Evolutionary conservation across 495 filamentous ascomycete genomes (phyloP).

Genomic region (Penicillium atrosanguineum): DNA sequence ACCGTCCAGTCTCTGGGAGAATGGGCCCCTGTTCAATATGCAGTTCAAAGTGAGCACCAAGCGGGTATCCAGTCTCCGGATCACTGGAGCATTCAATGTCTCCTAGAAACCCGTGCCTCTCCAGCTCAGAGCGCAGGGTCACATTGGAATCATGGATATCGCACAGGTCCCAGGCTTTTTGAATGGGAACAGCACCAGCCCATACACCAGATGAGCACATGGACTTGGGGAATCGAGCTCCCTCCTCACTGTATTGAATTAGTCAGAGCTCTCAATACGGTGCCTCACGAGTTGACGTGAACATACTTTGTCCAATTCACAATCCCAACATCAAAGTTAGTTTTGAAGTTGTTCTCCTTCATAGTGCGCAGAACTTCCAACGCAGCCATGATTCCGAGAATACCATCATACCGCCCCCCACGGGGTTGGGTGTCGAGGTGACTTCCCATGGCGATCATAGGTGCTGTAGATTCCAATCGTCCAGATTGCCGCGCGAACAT

Average conservation of each 20-base stretch:
- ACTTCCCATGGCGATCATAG: constrained; percentile 46
- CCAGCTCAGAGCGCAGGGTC: constrained; percentile 52
- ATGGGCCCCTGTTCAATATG: constrained; percentile 79
- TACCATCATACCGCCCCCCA: constrained; percentile 71
- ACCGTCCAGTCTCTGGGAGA: constrained; percentile 53
- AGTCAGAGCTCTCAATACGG: constrained; percentile 18
- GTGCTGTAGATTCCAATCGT: constrained; percentile 30
- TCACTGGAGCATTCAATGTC: constrained; percentile 37
- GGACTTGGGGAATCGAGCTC: constrained; percentile 73
- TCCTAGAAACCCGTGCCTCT: constrained; percentile 68
- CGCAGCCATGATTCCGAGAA: constrained; percentile 66
- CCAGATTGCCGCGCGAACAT: constrained; percentile 66
- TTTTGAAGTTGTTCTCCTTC: constrained; percentile 60
- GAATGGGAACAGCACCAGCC: constrained; percentile 59
- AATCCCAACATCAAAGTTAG: constrained; percentile 62
- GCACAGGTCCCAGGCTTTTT: constrained; percentile 56
- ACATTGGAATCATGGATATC: constrained; percentile 55
- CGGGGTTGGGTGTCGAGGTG: constrained; percentile 62
- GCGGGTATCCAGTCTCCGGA: constrained; percentile 28
- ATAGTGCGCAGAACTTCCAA: constrained; percentile 67
- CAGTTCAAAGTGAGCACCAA: constrained; percentile 75
- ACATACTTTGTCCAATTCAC: constrained; percentile 72
- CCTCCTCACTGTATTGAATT: constrained; percentile 55
- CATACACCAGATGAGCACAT: constrained; percentile 75
- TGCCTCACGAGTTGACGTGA: neutral